Base-by-base conservation (phyloP, 495 filamentous ascomycete species). In the Neurospora sp. region DNA sequence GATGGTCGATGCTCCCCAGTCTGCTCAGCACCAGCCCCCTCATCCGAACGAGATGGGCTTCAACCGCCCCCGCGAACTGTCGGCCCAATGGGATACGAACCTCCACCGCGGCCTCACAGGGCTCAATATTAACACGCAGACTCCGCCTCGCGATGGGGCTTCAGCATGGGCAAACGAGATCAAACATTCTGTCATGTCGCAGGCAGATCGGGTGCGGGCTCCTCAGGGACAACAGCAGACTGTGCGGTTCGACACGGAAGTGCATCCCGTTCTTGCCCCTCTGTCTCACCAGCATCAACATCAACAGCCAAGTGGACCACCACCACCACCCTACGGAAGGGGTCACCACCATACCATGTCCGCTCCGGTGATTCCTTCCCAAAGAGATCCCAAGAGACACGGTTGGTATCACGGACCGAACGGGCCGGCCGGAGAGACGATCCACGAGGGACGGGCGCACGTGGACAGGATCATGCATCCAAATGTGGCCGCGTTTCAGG, bases 41-140 rank as follows among this genome's bases (percentile, higher is more conserved):
- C 77, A 81, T 22, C 80, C 83, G 4, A 78, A 80, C 42, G 86
- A 87, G 12, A 81, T 85, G 31, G 85, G 82, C 5, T 81, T 84
- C 11, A 88, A 90, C 16, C 89, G 92, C 59, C 85, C 89, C 39
- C 88, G 89, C 18, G 87, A 84, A 37, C 85, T 88, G 70, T 42
- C 71, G 5, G 82, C 86, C 11, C 90, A 91, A 8, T 96, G 92
- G 89, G 94, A 96, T 72, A 90, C 88, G 83, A 88, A 87, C 4
- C 79, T 96, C 39, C 91, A 96, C 73, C 89, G 88, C 40, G 91
- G 91, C 27, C 77, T 96, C 18, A 93, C 89, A 2, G 86, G 91
- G 42, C 86, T 96, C 11, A 91, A 94, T 70, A 89, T 96, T 79
- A 85, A 83, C 73, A 87, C 85, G 14, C 12, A 65, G 27, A 65